A percentile compares a stretch with the other conserved stretches of the same genome.
Conservation (phyloP, 352 stramenopile genomes). For the Phytopythium ostracodes region DNA sequence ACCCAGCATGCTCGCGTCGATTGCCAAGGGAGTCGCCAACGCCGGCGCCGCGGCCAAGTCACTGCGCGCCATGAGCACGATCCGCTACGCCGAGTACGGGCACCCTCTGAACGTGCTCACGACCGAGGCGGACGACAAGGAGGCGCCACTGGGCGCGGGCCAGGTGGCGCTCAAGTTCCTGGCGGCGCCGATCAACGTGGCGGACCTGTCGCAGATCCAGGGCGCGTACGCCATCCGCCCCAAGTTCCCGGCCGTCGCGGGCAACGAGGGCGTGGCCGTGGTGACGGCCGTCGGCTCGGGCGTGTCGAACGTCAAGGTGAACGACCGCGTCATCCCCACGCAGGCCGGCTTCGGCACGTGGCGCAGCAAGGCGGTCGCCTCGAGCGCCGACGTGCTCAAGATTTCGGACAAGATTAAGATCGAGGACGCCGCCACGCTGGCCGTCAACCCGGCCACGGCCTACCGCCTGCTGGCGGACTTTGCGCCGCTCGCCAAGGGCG, state of each 20-base stretch:
- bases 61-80: slow-evolving; percentile 64
- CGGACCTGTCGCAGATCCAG: slow-evolving; percentile 87
- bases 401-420: slow-evolving; percentile 83
- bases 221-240: slow-evolving; percentile 79
- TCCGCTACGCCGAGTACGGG: slow-evolving; percentile 72
- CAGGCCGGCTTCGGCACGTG: slow-evolving; percentile 71
- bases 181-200: slow-evolving; percentile 85
- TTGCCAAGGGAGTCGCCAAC: slow-evolving; percentile 45
- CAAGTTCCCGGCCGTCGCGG: slow-evolving; percentile 70
- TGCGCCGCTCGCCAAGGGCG: slow-evolving; percentile 60
- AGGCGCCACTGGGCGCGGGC: slow-evolving; percentile 33
- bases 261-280: slow-evolving; percentile 84
- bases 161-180: slow-evolving; percentile 88
- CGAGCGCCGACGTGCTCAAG: slow-evolving; percentile 63
- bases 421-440: slow-evolving; percentile 78
- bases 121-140: slow-evolving; percentile 63
- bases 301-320: slow-evolving; percentile 81
- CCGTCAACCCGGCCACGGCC: slow-evolving; percentile 82
- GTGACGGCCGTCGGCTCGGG: slow-evolving; percentile 77
- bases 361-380: slow-evolving; percentile 63
- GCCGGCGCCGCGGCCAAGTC: slow-evolving; percentile 17
- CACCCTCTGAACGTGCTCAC: slow-evolving; percentile 69
- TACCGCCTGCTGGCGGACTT: slow-evolving; percentile 88
- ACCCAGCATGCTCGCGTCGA: slow-evolving; percentile 47
- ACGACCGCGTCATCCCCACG: slow-evolving; percentile 83